phyloP scores from a whole-genome alignment of 2,329 filamentous ascomycete species.

The Diaporthe sp. region DNA sequence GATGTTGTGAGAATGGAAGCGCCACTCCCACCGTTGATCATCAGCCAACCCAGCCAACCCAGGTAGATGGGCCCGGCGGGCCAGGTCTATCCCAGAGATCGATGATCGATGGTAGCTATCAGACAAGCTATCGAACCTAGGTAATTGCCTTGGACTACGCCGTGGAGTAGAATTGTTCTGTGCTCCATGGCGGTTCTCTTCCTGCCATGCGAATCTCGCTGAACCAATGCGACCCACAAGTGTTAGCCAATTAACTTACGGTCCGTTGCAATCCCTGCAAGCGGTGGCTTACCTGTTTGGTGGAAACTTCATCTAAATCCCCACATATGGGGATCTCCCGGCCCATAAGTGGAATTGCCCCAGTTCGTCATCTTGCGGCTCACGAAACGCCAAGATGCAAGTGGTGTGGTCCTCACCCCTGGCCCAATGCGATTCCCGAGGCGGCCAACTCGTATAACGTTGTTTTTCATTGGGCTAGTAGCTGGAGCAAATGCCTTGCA shows the following conservation, averaged over 20 bases:
- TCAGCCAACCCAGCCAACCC: background rate
- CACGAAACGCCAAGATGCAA: conserved; percentile 26
- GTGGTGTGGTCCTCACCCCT: conserved; percentile 8
- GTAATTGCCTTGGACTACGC: conserved; percentile 1
- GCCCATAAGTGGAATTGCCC: conserved; percentile 8
- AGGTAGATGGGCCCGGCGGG: background rate
- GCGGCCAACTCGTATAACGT: background rate
- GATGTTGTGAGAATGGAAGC: background rate
- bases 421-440: background rate
- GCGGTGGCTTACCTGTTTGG: background rate
- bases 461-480: background rate
- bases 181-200: background rate
- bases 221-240: background rate
- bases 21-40: background rate
- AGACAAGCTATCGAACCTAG: background rate
- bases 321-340: background rate
- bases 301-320: background rate
- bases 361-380: conserved; percentile 28
- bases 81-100: conserved; percentile 15
- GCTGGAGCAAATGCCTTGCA: background rate
- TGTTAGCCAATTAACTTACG: background rate
- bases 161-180: conserved; percentile 5
- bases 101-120: conserved; percentile 1
- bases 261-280: background rate
- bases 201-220: conserved; percentile 10